Conservation (phyloP, 805 yeast genomes). For the Peterozyma toletana region DNA sequence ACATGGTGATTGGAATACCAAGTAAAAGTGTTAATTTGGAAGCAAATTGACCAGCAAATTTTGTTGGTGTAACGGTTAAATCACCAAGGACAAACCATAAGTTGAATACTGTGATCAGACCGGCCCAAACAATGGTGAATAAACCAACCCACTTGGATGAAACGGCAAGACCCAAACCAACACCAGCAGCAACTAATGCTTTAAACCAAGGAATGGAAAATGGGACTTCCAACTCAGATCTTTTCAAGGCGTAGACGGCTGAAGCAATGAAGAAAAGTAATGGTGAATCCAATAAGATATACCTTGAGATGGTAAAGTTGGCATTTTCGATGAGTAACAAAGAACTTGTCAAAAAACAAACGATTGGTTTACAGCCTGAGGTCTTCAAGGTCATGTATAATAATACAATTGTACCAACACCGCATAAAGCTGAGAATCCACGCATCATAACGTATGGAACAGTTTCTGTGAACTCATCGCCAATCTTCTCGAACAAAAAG, state of each 20-base stretch:
- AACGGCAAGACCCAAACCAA: conserved; percentile 66
- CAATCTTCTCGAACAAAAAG: conserved; percentile 61
- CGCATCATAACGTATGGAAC: conserved; percentile 69
- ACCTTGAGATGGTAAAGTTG: conserved; percentile 64
- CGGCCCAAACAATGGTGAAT: conserved; percentile 76
- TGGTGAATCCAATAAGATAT: conserved; percentile 71
- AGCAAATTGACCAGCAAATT: conserved; percentile 38
- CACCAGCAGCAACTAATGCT: conserved; percentile 54
- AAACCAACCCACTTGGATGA: conserved; percentile 83
- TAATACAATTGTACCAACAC: conserved; percentile 60
- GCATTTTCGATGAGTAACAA: conserved; percentile 62
- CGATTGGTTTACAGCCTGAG: conserved; percentile 62
- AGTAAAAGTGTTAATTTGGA: conserved; percentile 47
- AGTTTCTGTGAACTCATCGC: conserved; percentile 48
- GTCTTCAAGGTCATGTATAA: conserved; percentile 62
- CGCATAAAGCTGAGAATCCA: conserved; percentile 58
- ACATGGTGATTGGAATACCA: conserved; percentile 51
- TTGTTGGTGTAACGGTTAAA: conserved; percentile 38
- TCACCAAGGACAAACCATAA: conserved; percentile 74
- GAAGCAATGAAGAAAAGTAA: conserved; percentile 72
- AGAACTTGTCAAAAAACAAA: conserved; percentile 50
- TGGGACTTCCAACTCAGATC: conserved; percentile 60
- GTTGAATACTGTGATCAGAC: conserved; percentile 50
- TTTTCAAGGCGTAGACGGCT: conserved; percentile 56
- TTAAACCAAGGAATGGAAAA: conserved; percentile 50